Conservation (phyloP, 345 rosid genomes). For the Eucalyptus decipiens region DNA sequence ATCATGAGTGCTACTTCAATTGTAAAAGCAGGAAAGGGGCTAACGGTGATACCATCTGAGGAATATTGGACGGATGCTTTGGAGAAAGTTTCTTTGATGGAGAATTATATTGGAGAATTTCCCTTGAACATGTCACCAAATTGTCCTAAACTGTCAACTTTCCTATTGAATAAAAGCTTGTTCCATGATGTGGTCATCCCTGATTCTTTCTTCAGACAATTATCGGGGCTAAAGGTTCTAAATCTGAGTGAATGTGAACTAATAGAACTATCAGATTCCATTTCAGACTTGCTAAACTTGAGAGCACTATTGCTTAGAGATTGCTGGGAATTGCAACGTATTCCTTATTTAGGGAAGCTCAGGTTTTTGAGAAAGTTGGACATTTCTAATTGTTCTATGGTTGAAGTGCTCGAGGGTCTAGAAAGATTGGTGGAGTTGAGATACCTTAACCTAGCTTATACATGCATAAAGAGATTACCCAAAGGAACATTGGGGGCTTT, state of each 20-base stretch:
- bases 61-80: not conserved
- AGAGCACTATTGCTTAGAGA: rapidly evolving
- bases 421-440: no score
- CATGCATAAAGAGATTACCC: no score
- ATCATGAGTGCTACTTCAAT: rapidly evolving
- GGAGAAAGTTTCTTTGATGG: not conserved
- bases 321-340: rapidly evolving
- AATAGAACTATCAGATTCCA: no score
- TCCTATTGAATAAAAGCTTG: rapidly evolving
- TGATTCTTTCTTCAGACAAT: no score
- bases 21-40: not conserved
- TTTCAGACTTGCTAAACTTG: no score
- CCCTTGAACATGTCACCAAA: not conserved
- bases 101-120: no score
- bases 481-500: no score
- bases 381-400: rapidly evolving
- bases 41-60: rapidly evolving
- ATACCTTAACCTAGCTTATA: no score
- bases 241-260: rapidly evolving
- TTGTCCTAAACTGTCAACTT: not conserved
- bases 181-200: rapidly evolving
- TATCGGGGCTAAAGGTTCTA: no score
- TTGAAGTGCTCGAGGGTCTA: no score
- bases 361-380: no score
- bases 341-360: no score